Evolutionary conservation across 176 grass and related monocot species (phyloP), one percentile per base, ranked within the genome.

Genomic region (Carex pumila): DNA sequence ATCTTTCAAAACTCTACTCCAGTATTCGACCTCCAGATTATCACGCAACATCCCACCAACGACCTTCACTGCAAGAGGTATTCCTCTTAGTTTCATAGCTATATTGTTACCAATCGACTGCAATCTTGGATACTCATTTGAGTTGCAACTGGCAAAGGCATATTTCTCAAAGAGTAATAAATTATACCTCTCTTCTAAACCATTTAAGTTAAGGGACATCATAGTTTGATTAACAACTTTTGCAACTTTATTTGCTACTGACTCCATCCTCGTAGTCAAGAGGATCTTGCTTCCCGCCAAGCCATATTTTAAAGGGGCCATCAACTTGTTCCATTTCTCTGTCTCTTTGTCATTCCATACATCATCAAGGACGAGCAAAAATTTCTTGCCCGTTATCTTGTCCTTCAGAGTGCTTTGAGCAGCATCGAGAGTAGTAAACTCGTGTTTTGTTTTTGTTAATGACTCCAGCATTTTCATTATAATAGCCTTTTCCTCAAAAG

Each of bases 301-400:
- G 15, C 65, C 86, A 79, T 14, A 54, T 49, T 50, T 74, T 18
- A 88, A 55, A 21, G 61, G 81, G 39, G 47, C 7, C 59, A 79
- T 37, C 31, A 80, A 0, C 5, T 58, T 54, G 19, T 57, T 2
- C 69, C 80, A 88, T 56, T 7, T 47, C 6, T 34, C 32, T 17
- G 17, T 49, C 43, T 71, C 80, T 1, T 7, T 2, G 3, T 88
- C 61, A 60, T 88, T 83, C 81, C 81, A 88, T 18, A 84, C 86
- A 84, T 84, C 81, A 71, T 88, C 86, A 7, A 88, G 52, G 1
- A 88, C 86, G 37, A 88, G 57, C 32, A 88, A 71, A 88, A 80
- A 84, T 50, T 74, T 88, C 58, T 79, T 2, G 6, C 3, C 17
- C 14, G n/a, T 62, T 76, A 88, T 47, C 1, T 7, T 67, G 5